These are phyloP conservation scores for Clonostachys sp. DNA, from an alignment of 2,329 filamentous ascomycete species.

Conservation along the genomic window DNA sequence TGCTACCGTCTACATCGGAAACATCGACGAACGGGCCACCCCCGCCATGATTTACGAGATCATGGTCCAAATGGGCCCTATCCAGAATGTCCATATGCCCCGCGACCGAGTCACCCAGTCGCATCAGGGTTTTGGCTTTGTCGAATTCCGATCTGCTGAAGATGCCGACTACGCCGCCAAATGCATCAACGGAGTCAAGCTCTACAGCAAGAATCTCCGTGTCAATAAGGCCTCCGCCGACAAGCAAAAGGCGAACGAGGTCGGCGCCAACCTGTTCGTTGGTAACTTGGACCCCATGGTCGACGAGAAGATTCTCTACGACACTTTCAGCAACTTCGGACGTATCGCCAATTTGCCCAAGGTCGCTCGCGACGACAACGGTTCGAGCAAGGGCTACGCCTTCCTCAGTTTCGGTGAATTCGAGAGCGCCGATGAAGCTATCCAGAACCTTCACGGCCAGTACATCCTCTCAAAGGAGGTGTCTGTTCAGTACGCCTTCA, in stretches of 20 bases:
- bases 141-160: slow-evolving; percentile 93
- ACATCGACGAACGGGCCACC: slow-evolving; percentile 93
- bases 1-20: slow-evolving; percentile 95
- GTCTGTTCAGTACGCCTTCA: slow-evolving; percentile 96
- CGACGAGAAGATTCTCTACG: slow-evolving; percentile 92
- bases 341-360: slow-evolving; percentile 81
- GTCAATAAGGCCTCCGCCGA: slow-evolving; percentile 93
- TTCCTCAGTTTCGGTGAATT: slow-evolving; percentile 94
- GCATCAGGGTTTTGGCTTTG: slow-evolving; percentile 97
- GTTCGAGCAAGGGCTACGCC: slow-evolving; percentile 89
- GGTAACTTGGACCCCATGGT: slow-evolving; percentile 94
- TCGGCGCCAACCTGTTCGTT: slow-evolving; percentile 94
- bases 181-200: slow-evolving; percentile 91
- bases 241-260: slow-evolving; percentile 88
- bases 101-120: slow-evolving; percentile 96
- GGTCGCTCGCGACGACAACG: slow-evolving; percentile 84
- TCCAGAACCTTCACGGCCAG: slow-evolving; percentile 90
- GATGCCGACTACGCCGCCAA: slow-evolving; percentile 96
- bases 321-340: slow-evolving; percentile 90
- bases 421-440: slow-evolving; percentile 87
- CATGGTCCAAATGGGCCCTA: slow-evolving; percentile 95
- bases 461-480: slow-evolving; percentile 97
- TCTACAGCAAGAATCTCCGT: slow-evolving; percentile 91
- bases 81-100: slow-evolving; percentile 96
- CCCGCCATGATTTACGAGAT: slow-evolving; percentile 93